These are phyloP conservation scores for Epicoccum nigrum DNA, from an alignment of 2,329 filamentous ascomycete genomes.

Conservation along the genomic window DNA sequence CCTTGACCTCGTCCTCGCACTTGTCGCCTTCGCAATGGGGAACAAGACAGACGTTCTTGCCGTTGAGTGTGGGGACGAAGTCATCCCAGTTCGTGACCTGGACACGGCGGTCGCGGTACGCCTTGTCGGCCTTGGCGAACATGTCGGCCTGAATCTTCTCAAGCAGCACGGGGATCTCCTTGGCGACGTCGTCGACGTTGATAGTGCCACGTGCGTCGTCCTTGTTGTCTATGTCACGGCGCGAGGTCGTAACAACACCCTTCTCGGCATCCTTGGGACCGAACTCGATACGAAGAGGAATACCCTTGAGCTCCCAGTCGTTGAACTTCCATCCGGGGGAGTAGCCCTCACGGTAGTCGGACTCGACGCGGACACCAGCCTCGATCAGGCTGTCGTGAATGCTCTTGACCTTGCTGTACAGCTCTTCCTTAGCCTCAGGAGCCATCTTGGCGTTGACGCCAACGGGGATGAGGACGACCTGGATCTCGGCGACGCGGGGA, in stretches of 20 bases:
- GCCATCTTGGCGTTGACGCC: conserved; percentile 76
- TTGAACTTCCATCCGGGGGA: conserved; percentile 97
- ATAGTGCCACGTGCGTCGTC: conserved; percentile 64
- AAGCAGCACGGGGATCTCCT: conserved; percentile 78
- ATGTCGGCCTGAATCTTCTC: conserved; percentile 90
- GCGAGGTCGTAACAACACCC: conserved; percentile 80
- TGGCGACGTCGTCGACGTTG: conserved; percentile 73
- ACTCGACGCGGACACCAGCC: conserved; percentile 76
- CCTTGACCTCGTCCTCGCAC: conserved; percentile 96
- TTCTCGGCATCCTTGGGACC: conserved; percentile 92
- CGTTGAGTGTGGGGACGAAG: conserved; percentile 86
- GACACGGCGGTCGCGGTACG: conserved; percentile 81
- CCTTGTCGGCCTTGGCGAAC: conserved; percentile 73
- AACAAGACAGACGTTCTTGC: conserved; percentile 91
- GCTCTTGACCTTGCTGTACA: conserved; percentile 76
- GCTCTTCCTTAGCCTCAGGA: conserved; percentile 76
- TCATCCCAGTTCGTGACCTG: conserved; percentile 85
- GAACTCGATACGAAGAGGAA: conserved; percentile 92
- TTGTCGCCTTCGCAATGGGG: conserved; percentile 83
- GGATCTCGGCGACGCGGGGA: conserved; percentile 84
- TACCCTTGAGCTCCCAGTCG: conserved; percentile 96
- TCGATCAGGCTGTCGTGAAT: conserved; percentile 73
- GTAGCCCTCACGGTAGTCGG: conserved; percentile 87
- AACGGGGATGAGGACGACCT: conserved; percentile 87
- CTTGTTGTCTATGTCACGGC: conserved; percentile 86